phyloP scores from a whole-genome alignment of 2,329 filamentous ascomycete genomes.

The Cladobotryum mycophilum region DNA sequence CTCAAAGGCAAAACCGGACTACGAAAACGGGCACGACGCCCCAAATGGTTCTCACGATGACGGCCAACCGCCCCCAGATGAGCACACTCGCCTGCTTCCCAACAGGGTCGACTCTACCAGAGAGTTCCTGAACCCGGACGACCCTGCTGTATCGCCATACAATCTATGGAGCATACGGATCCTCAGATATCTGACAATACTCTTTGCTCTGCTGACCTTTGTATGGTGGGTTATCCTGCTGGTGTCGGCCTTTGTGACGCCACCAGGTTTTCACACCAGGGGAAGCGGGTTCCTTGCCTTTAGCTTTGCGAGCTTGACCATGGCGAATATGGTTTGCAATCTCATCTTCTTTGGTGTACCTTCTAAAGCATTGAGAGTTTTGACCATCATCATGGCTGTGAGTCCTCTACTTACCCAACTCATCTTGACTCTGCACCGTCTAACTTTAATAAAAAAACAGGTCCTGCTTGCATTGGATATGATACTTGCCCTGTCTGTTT shows the following conservation, averaged over 20 bases:
- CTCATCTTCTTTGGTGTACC: conserved; percentile 85
- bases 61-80: conserved; percentile 32
- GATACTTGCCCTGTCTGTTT: conserved; percentile 71
- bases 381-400: conserved; percentile 59
- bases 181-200: conserved; percentile 68
- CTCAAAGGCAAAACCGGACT: conserved; percentile 18
- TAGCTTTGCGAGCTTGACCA: conserved; percentile 70
- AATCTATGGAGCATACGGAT: conserved; percentile 89
- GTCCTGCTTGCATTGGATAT: conserved; percentile 51
- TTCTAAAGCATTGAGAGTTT: conserved; percentile 69
- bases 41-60: conserved; percentile 1
- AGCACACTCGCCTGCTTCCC: conserved; percentile 62
- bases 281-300: conserved; percentile 93
- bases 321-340: conserved; percentile 67
- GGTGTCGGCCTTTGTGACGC: conserved; percentile 86
- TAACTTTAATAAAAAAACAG: conserved; percentile 15
- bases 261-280: conserved; percentile 75
- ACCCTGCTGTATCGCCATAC: conserved; percentile 70
- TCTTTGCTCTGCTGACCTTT: conserved; percentile 70
- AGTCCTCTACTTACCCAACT: conserved; percentile 3
- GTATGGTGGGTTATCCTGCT: conserved; percentile 90
- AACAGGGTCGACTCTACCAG: conserved; percentile 52
- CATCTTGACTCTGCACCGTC: not conserved
- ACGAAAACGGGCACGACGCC: conserved; percentile 15
- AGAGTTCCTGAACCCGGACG: conserved; percentile 34